Base-by-base conservation (phyloP, 768 basidiomycete species). In the Boletus pseudo-olivaceus region DNA sequence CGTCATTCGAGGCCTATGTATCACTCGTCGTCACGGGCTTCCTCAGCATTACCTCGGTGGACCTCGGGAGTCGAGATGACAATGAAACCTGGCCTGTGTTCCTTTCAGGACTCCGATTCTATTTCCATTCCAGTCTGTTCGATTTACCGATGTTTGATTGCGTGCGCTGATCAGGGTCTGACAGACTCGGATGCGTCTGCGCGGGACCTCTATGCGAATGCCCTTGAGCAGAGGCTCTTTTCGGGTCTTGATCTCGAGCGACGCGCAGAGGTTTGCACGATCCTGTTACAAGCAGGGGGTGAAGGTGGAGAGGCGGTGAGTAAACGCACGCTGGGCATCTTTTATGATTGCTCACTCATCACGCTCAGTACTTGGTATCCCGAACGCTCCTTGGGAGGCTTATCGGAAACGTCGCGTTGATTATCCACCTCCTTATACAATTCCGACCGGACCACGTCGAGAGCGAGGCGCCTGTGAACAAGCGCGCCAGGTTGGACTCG, bases 401-500 rank as follows among this genome's bases (percentile, higher is more conserved):
- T 12, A 62, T 87, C 2, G 55, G 69, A 1, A 83, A 86, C n/a
- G 74, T 79, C 1, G 57, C 73, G 0, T 66, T 89, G 34, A 79
- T 87, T 9, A 58, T 78, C 12, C 76, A 76, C 27, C 72, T 92
- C 15, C 72, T 90, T 7, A 62, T 70, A 19, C 61, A 64, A 9
- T 72, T 86, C 29, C 79, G 79, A 52, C 85, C 83, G 3, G 62
- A 64, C 19, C 67, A 73, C 3, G 62, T 66, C 20, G 76, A 76
- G 20, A 62, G 66, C 6, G 71, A 71, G 14, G 72, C 79, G 9
- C 82, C 82, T 14, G 79, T 80, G 1, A 76, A 73, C 43, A 94
- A 94, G 71, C 81, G 88, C 19, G 74, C 77, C 10, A 90, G 84
- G 64, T 67, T 82, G 7, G 73, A 80, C 9, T 75, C 74, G 88